Base-by-base conservation (phyloP, 345 rosid genomes). In the Kandelia obovata region DNA sequence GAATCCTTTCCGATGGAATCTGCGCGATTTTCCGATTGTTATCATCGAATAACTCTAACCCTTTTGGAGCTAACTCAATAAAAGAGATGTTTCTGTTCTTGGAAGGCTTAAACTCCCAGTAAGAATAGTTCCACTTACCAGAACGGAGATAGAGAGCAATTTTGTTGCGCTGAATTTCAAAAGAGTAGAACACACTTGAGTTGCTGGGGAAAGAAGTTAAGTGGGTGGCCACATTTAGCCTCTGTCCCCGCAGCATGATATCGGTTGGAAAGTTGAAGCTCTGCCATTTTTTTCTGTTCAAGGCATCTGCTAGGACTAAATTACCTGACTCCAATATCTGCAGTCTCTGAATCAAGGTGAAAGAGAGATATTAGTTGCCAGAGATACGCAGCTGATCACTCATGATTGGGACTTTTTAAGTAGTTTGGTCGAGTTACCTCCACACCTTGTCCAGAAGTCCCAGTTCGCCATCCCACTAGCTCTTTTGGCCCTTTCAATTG, bases 221-320 rank as follows among this genome's bases (percentile, higher is more conserved):
- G 71, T 86, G 83, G 27, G 96, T 93, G 23, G 98, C 97, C 5
- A 89, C 88, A 75, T 86, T 87, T 30, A 93, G 75, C 64, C 88
- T 86, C 71, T 93, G 98, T 28, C 97, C 96, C 86, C 78, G 73
- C 19, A 91, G 82, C 81, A 94, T 89, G 53, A 88, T 86, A 65
- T 94, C 91, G 0, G 95, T 91, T 17, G 98, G 98, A 67, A 94
- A 94, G 67, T 94, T 91, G 83, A 91, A 93, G 71, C 92, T 93
- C 82, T 93, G 98, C 98, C 98, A 93, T 72, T 89, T 93, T 64
- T 80, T 78, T 35, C 53, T n/a, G 79, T 82, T 76, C 70, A 71
- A 27, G 19, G 80, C 79, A 74, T 93, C 97, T 13, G 82, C 71
- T 39, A 93, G 82, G 10, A 82, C 97, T 23, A 93, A 74, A 77